A percentile compares a stretch with the other conserved stretches of the same genome.
Evolutionary conservation across 768 basidiomycete species (phyloP).

Genomic region (Tulasnella sp.): DNA sequence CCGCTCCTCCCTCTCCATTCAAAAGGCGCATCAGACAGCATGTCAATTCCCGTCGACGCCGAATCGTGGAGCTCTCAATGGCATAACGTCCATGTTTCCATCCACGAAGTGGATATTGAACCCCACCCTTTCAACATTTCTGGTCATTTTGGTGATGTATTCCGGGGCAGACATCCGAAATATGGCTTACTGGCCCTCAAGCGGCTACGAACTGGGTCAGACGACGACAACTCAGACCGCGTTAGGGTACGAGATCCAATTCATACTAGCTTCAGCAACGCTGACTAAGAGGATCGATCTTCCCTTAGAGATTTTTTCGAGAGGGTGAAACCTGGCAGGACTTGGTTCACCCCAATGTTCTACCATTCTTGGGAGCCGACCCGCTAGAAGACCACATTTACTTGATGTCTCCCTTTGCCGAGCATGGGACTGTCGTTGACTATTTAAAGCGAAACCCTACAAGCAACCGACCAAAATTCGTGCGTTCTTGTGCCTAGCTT

Average conservation of each 20-base stretch:
- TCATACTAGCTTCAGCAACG: background rate
- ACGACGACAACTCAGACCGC: background rate
- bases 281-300: background rate
- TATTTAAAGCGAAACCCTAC: background rate
- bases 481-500: background rate
- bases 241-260: background rate
- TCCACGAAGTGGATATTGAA: too few relatives aligned
- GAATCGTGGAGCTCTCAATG: too few relatives aligned
- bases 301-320: background rate
- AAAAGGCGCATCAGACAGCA: too few relatives aligned
- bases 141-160: background rate
- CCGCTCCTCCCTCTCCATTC: too few relatives aligned
- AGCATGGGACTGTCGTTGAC: background rate
- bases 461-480: background rate
- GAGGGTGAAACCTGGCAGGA: background rate
- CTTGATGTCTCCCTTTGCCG: background rate
- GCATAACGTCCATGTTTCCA: too few relatives aligned
- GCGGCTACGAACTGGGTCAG: background rate
- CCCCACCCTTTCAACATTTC: background rate
- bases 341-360: background rate
- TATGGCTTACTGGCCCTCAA: background rate
- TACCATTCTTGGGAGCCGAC: background rate
- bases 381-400: background rate
- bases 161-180: background rate
- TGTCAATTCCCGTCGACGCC: too few relatives aligned